Evolutionary conservation across 1,284 basidiomycete species (phyloP), one percentile per base, ranked within the genome.

Genomic region (Apiotrichum sp.): DNA sequence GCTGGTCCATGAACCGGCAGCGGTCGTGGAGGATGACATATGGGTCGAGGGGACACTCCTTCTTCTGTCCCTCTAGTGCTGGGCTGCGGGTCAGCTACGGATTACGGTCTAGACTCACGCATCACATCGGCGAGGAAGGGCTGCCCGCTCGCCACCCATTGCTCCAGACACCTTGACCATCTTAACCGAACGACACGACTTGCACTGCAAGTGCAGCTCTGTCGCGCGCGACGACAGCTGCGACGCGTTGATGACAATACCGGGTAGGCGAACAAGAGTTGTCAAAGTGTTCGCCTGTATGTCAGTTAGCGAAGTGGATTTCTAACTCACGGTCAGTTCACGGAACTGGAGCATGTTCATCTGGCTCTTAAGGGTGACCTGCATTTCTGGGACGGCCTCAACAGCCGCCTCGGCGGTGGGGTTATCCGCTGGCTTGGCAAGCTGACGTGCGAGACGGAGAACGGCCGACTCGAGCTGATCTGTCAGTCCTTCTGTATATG

Each of bases 201-300:
- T 89, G 77, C 96, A 99, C 76, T 93, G 90, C 33, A 99, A 81
- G 66, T 90, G 86, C 10, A 99, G 82, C 64, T 88, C 89, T 11
- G 91, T 95, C 9, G 95, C 93, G 33, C 95, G 86, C 2, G 93
- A 92, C 0, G 93, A 89, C 29, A 98, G 83, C 8, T 93, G 87
- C 4, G 93, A 96, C 0, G 96, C 88, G 40, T 93, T 95, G 72
- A 98, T 97, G 70, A 99, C 93, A 68, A 99, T 99, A 36, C 96
- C 96, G 1, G 96, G 96, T 43, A 98, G 84, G 60, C 96, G 87
- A 38, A 98, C 95, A 43, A 99, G 86, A 67, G 90, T 93, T 68
- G 93, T 93, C 80, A 98, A 89, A 33, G 88, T 93, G 65, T 93
- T 84, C 4, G 96, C 95, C 58, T 83, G 71, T 6, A n/a, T 13